A percentile compares a stretch with the other conserved stretches of the same genome.
Conservation (phyloP, 495 filamentous ascomycete species). For the Chaetomium cochliodes region DNA sequence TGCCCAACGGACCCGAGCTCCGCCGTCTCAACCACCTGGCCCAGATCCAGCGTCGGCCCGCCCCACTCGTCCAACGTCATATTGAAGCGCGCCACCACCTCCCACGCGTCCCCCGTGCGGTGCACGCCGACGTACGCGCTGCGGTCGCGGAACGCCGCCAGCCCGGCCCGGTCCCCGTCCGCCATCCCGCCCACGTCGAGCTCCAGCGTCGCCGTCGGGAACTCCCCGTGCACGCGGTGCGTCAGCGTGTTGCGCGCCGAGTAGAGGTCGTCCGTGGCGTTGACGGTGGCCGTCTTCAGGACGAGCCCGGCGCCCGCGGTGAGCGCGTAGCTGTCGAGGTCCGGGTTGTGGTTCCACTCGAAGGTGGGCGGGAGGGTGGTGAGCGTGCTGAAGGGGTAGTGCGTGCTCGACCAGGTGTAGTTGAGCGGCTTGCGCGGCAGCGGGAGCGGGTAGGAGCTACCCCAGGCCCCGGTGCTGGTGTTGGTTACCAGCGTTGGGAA, state of each 20-base stretch:
- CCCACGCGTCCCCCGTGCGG: not conserved
- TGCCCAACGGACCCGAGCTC: not conserved
- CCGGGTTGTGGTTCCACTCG: constrained; percentile 16
- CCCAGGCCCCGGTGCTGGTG: not conserved
- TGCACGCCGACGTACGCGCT: constrained; percentile 5
- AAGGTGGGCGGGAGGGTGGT: not conserved
- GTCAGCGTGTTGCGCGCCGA: constrained; percentile 14
- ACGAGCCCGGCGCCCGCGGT: not conserved
- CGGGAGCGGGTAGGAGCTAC: constrained; percentile 2
- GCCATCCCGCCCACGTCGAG: not conserved
- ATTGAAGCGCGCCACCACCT: constrained; percentile 1
- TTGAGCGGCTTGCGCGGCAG: not conserved
- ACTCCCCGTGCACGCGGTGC: constrained; percentile 10
- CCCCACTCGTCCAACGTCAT: constrained; percentile 4
- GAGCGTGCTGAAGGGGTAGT: constrained; percentile 2
- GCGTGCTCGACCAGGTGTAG: not conserved
- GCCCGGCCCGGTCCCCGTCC: constrained; percentile 5
- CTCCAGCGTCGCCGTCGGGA: not conserved
- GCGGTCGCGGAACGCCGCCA: constrained; percentile 9
- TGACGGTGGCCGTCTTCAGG: not conserved
- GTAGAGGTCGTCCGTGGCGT: not conserved
- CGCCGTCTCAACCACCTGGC: not conserved
- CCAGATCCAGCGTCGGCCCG: constrained; percentile 4
- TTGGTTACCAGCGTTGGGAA: constrained; percentile 1
- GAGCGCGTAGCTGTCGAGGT: not conserved